Percentiles rank a stretch among this genome's conserved stretches.
phyloP scores from a whole-genome alignment of 495 filamentous ascomycete species.

The Viridothelium virens region DNA sequence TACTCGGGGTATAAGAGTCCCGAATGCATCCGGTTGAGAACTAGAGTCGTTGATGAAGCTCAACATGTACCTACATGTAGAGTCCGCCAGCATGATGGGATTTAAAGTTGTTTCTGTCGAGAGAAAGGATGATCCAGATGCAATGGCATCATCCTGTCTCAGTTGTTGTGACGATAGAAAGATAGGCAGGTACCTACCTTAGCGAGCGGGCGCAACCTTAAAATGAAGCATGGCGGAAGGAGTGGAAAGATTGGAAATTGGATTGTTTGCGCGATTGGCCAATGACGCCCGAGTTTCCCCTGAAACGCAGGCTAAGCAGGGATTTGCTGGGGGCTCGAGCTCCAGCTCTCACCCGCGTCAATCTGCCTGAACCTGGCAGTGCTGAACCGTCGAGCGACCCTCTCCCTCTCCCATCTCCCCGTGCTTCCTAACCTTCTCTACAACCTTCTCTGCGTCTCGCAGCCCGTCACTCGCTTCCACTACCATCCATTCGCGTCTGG shows the following conservation, averaged over 20 bases:
- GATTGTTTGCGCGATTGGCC: neutral
- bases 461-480: neutral
- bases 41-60: too few species aligned
- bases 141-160: neutral
- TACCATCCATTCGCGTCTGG: neutral
- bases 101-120: neutral
- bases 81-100: neutral
- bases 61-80: too few species aligned
- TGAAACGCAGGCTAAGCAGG: neutral
- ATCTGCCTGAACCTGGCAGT: neutral
- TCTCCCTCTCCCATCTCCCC: neutral
- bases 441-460: neutral
- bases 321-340: neutral
- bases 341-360: neutral
- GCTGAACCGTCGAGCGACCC: too few species aligned
- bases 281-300: neutral
- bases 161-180: neutral
- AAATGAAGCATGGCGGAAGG: neutral
- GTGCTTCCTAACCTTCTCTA: neutral
- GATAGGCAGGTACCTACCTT: neutral
- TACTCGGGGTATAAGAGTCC: neutral
- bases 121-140: neutral
- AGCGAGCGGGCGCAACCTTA: conserved; percentile 2
- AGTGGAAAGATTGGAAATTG: conserved; percentile 3
- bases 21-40: too few species aligned